phyloP scores from a whole-genome alignment of 306 rosid genomes.

The Quercus cerris region DNA sequence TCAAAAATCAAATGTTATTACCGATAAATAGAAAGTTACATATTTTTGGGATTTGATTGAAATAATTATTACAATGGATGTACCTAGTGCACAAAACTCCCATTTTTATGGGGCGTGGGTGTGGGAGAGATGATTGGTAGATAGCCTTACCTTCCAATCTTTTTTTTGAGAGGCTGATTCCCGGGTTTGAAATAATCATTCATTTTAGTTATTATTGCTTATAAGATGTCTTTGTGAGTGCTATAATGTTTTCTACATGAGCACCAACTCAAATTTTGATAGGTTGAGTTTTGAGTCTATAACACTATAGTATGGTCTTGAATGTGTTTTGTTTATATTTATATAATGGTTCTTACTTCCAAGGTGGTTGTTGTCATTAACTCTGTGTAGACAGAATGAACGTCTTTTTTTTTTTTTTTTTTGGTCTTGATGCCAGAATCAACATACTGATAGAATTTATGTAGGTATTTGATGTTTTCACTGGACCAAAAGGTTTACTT shows the following conservation, averaged over 20 bases:
- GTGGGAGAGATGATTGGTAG: too few relatives aligned
- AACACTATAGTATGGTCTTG: neutral
- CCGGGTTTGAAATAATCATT: neutral
- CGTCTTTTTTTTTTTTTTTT: neutral
- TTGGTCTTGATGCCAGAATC: slow-evolving; percentile 27
- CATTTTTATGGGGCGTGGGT: too few relatives aligned
- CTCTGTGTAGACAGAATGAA: neutral
- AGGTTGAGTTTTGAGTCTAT: neutral
- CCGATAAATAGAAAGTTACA: neutral
- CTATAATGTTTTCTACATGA: neutral
- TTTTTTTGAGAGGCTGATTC: too few relatives aligned
- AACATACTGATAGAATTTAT: slow-evolving; percentile 31
- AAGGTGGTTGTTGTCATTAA: neutral
- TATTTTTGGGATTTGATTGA: neutral
- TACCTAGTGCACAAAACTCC: too few relatives aligned
- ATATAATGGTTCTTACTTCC: neutral
- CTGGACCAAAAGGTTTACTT: slow-evolving; percentile 87
- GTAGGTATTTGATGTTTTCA: slow-evolving; percentile 82
- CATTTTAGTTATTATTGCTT: neutral
- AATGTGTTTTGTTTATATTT: neutral
- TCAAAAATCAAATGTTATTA: neutral
- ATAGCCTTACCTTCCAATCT: too few relatives aligned
- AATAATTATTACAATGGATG: neutral
- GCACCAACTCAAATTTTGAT: neutral
- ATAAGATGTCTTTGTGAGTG: neutral